These are phyloP conservation scores for Mucuna pruriens DNA, from an alignment of 306 rosid species.

Conservation along the genomic window DNA sequence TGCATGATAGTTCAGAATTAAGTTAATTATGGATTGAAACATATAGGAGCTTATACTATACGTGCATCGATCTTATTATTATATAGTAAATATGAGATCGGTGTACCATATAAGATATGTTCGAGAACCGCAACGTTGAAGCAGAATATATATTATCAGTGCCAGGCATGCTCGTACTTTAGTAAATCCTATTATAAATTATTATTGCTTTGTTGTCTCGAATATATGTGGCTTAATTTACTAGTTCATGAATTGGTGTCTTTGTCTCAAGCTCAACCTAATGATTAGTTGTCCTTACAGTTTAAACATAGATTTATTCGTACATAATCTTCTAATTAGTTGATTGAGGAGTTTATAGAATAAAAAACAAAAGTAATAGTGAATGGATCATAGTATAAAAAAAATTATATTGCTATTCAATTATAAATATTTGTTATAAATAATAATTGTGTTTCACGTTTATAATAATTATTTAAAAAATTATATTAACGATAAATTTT, in stretches of 20 bases:
- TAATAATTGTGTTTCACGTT: no score
- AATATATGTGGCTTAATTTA: neutral
- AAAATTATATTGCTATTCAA: no score
- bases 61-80: slow-evolving; percentile 16
- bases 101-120: slow-evolving; percentile 37
- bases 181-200: slow-evolving; percentile 32
- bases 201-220: slow-evolving; percentile 32
- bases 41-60: slow-evolving; percentile 9
- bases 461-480: no score
- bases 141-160: slow-evolving; percentile 38
- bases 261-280: slow-evolving; percentile 26
- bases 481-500: no score
- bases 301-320: neutral
- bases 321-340: slow-evolving; percentile 22
- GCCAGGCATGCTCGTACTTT: slow-evolving; percentile 32
- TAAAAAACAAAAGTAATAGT: no score
- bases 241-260: neutral
- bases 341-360: no score
- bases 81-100: no score
- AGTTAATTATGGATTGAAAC: slow-evolving; percentile 48
- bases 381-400: no score
- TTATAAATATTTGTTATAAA: no score
- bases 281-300: slow-evolving; percentile 31
- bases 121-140: slow-evolving; percentile 40
- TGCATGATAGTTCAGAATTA: neutral